phyloP scores from a whole-genome alignment of 2,329 filamentous ascomycete species.

The Pseudopyricularia cyperi region DNA sequence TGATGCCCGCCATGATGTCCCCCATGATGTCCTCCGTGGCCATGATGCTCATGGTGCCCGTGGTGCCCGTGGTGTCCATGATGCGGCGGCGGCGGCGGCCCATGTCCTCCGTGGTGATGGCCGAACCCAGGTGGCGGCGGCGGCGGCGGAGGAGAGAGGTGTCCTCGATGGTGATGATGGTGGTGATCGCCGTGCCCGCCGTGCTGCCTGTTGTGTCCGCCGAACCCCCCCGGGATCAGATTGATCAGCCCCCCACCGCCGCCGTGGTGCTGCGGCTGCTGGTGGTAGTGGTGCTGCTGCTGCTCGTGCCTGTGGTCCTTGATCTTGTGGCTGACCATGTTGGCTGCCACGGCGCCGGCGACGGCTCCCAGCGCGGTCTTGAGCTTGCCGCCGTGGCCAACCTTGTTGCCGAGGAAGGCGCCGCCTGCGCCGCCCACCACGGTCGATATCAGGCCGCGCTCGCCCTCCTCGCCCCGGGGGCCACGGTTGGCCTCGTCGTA shows the following conservation, averaged over 20 bases:
- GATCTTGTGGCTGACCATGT: conserved; percentile 29
- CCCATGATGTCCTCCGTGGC: not conserved
- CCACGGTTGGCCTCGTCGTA: not conserved
- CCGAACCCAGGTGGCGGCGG: not conserved
- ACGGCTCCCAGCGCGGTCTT: conserved; percentile 36
- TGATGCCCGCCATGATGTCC: too few species aligned
- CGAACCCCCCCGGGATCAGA: not conserved
- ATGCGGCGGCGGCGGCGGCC: not conserved
- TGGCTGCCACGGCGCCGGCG: conserved; percentile 40
- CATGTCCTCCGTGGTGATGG: not conserved
- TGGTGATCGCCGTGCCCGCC: not conserved
- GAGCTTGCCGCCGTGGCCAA: conserved; percentile 34
- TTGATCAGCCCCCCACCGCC: not conserved
- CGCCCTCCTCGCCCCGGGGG: conserved; percentile 21
- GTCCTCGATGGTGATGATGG: not conserved
- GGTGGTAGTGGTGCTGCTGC: conserved; percentile 4
- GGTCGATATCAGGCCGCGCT: conserved; percentile 40
- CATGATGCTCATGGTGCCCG: not conserved
- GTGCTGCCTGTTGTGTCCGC: not conserved
- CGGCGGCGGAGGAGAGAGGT: not conserved
- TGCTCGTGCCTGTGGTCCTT: conserved; percentile 13
- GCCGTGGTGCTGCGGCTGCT: not conserved
- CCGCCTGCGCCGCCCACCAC: conserved; percentile 37
- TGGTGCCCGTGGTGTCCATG: not conserved
- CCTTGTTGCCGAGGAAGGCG: conserved; percentile 37